Base-by-base conservation (phyloP, 352 stramenopile species). In the Blastocystis sp. region DNA sequence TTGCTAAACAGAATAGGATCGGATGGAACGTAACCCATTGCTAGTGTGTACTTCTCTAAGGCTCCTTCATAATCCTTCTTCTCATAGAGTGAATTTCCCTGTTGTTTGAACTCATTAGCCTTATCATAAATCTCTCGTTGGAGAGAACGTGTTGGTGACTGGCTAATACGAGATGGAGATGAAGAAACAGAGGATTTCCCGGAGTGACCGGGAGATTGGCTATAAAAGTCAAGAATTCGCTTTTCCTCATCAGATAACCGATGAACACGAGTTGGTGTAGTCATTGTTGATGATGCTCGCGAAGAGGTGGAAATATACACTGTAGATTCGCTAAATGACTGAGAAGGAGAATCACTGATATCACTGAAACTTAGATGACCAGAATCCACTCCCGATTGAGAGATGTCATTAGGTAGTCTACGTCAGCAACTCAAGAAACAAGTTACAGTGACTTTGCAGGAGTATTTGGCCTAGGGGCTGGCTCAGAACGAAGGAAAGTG, bases 1-100 rank as follows among this genome's bases (percentile, higher is more conserved):
- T 83, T 83, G 46, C 71, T 83, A 56, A 52, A 65, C 11, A 32
- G 46, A 52, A 83, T 54, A 6, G 56, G 66, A 43, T 83, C 71
- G n/a, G 71, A 83, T 27, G 71, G 71, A 11, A 65, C 46, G 24
- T 65, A 83, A 21, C 71, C n/a, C 9, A 83, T 29, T 16, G 71
- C 71, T 11, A 43, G 19, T 24, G 71, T 63, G 51, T 65, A 83
- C 3, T 65, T 43, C 71, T 83, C 24, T n/a, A 63, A n/a, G 19
- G 71, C 71, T 12, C 16, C 54, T 43, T 27, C 35, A 63, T 66
- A 83, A 12, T 63, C 51, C 51, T 83, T 83, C 42, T 32, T 39
- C 29, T 83, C n/a, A 42, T 52, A 83, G 16, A 43, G 27, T 12
- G 49, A 16, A 16, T 29, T 83, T 3, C 46, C 71, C 35, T 65